Evolutionary conservation across 768 basidiomycete genomes (phyloP).

Genomic region (Hirschioporus abietinus): DNA sequence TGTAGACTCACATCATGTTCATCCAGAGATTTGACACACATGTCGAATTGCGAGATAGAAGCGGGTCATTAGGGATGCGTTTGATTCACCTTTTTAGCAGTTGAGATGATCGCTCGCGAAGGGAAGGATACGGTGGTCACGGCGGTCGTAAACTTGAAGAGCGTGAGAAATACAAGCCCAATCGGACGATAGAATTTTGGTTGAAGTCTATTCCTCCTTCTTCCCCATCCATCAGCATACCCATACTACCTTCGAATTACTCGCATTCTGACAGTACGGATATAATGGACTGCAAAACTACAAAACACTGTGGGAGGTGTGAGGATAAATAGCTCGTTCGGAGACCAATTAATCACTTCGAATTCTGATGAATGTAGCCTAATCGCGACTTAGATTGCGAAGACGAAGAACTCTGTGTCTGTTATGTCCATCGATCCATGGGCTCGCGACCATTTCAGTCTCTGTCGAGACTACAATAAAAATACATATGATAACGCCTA

Average conservation of each 20-base stretch:
- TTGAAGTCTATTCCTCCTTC: neutral
- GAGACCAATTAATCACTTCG: neutral
- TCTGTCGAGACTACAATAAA: neutral
- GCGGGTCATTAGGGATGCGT: no score
- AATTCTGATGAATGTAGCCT: neutral
- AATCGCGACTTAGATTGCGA: no score
- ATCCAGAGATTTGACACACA: neutral
- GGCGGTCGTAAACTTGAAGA: no score
- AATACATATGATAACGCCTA: no score
- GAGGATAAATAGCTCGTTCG: neutral
- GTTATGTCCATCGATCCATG: neutral
- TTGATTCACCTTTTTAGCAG: neutral
- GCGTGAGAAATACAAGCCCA: neutral
- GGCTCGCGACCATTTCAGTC: neutral
- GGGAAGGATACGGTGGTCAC: neutral
- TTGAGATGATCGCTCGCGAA: neutral
- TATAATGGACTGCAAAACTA: neutral
- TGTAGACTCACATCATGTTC: neutral
- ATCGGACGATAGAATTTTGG: no score
- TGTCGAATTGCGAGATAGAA: no score
- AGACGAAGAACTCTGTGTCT: neutral
- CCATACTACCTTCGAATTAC: neutral
- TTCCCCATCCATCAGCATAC: neutral
- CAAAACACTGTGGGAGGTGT: neutral
- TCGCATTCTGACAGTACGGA: neutral